Base-by-base conservation (phyloP, 1,284 basidiomycete species). In the Taiwanofungus camphoratus region DNA sequence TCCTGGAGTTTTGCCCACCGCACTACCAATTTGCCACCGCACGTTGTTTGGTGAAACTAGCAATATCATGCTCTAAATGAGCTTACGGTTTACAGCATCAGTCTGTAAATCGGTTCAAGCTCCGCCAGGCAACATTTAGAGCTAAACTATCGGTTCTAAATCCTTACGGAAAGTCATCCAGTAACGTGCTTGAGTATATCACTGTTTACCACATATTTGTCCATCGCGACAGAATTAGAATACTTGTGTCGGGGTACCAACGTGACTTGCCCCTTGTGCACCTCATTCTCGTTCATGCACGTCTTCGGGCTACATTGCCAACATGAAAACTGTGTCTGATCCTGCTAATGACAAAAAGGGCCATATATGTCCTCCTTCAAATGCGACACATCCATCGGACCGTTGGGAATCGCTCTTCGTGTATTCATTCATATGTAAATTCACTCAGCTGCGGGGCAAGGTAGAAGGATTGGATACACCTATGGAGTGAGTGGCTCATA, bases 331-430 rank as follows among this genome's bases (percentile, higher is more conserved):
- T 33, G 36, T 48, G 18, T 36, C 41, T 24, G 60, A 60, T 26
- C 31, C 51, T 20, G 22, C 50, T 35, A 22, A 52, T 41, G 70
- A 76, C 46, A 76, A 73, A 61, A 80, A 76, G 66, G 76, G 77
- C 5, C 86, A 88, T 55, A 52, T 85, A 51, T 87, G 84, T 59
- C 86, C 85, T 12, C 80, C 82, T 15, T 85, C 82, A 20, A 70
- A 71, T 56, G 84, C 82, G 29, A 73, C 59, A 36, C 84, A 87
- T 67, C 87, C 87, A 29, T 71, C 71, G 44, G 81, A 83, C 66
- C 81, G 83, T 62, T 90, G 87, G 87, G 87, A 90, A 67, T 77
- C 82, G n/a, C 65, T 86, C 52, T 90, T 87, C 62, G 76, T 90
- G 31, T 90, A 87, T 62, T 75, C 79, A 21, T 90, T 90, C 68